Evolutionary conservation across 345 rosid genomes (phyloP).

Genomic region (Rhodamnia rubescens): DNA sequence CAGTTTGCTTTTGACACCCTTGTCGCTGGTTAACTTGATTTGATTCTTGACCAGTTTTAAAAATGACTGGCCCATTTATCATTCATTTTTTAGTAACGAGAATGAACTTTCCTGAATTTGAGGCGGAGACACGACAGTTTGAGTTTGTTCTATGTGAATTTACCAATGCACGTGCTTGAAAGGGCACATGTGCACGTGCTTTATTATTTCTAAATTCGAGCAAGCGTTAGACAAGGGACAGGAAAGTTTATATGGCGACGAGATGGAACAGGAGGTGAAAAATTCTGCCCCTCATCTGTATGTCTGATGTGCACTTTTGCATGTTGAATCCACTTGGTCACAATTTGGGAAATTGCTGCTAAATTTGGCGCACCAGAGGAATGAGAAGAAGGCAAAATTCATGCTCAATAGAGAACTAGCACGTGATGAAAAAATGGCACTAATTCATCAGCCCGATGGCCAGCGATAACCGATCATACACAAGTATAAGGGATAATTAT

Average conservation of each 20-base stretch:
- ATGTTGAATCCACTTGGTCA: neutral
- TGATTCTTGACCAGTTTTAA: neutral
- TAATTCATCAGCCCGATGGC: neutral
- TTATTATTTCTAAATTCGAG: neutral
- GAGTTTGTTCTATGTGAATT: neutral
- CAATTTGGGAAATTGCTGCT: neutral
- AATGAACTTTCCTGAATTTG: neutral
- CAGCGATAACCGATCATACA: neutral
- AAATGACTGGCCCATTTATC: neutral
- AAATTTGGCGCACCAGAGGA: neutral
- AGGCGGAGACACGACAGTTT: neutral
- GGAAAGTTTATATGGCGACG: neutral
- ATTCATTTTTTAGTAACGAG: neutral
- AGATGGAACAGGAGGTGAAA: neutral
- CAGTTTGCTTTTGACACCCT: no score
- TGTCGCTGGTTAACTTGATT: neutral
- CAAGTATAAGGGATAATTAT: no score
- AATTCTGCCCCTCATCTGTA: neutral
- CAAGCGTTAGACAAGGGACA: neutral
- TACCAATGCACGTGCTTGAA: neutral
- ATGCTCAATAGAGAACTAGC: neutral
- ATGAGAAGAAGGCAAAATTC: neutral
- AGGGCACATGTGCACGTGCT: neutral
- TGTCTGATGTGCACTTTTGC: neutral
- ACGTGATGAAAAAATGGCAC: neutral